phyloP scores from a whole-genome alignment of 1,139 yeast species.

The Kodamaea suecica region DNA sequence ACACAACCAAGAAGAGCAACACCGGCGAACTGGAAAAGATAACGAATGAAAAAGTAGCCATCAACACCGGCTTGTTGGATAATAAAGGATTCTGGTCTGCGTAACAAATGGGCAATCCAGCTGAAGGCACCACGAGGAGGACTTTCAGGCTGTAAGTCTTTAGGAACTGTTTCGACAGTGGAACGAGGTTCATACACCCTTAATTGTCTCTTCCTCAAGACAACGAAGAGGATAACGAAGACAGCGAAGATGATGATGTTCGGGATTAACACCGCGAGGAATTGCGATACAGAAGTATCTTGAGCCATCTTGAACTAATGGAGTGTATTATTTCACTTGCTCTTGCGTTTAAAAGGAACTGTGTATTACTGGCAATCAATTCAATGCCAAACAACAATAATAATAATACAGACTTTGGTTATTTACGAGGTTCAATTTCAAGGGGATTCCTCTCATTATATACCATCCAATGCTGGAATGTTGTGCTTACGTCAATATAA shows the following conservation, averaged over 20 bases:
- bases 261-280: conserved; percentile 39
- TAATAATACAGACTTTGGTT: too few species aligned
- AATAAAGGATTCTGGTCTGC: conserved; percentile 62
- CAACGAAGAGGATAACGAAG: conserved; percentile 57
- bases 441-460: too few species aligned
- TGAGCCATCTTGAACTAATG: background rate
- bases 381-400: too few species aligned
- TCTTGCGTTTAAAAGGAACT: too few species aligned
- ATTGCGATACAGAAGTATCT: conserved; percentile 38
- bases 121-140: conserved; percentile 53
- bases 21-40: conserved; percentile 58
- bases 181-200: conserved; percentile 84
- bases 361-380: too few species aligned
- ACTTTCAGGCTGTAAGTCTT: conserved; percentile 47
- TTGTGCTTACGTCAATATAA: too few species aligned
- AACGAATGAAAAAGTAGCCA: conserved; percentile 84
- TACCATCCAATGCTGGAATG: too few species aligned
- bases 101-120: conserved; percentile 54
- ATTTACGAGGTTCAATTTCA: too few species aligned
- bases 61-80: conserved; percentile 82
- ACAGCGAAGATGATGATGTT: conserved; percentile 49
- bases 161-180: conserved; percentile 39
- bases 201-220: conserved; percentile 59
- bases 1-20: conserved; percentile 63
- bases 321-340: too few species aligned